Percentiles rank a stretch among this genome's conserved stretches.
These are phyloP conservation scores for Arthrinium puccinioides DNA, from an alignment of 2,329 filamentous ascomycete genomes.

Conservation along the genomic window DNA sequence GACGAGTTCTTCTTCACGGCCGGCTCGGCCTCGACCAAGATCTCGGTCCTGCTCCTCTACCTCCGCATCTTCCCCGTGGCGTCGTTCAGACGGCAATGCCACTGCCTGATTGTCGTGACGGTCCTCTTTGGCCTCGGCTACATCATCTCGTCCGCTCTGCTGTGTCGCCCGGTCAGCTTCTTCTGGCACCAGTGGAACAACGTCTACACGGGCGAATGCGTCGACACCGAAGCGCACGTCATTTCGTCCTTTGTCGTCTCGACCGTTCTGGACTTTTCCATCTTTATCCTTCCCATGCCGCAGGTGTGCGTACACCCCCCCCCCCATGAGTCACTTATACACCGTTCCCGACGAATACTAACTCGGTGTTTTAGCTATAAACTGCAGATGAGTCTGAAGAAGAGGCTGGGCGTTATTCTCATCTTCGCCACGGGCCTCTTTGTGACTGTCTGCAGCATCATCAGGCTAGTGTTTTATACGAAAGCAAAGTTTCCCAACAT, in stretches of 20 bases:
- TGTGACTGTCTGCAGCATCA: background rate
- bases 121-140: constrained; percentile 32
- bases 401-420: background rate
- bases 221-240: constrained; percentile 31
- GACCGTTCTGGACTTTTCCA: background rate
- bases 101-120: constrained; percentile 32
- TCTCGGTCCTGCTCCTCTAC: constrained; percentile 48
- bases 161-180: constrained; percentile 42
- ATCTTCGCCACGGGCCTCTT: background rate
- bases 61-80: constrained; percentile 42
- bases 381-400: background rate
- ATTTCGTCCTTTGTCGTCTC: background rate
- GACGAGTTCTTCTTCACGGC: constrained; percentile 14
- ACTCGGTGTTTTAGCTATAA: background rate
- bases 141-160: constrained; percentile 35
- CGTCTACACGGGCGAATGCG: constrained; percentile 37
- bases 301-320: background rate
- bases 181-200: constrained; percentile 49
- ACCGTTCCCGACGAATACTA: background rate
- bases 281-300: background rate
- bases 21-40: constrained; percentile 9
- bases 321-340: background rate
- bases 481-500: background rate
- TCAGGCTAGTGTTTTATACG: background rate
- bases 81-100: constrained; percentile 31